Base-by-base conservation (phyloP, 192 early-diverging fungal species). In the Coemansia nantahalensis region DNA sequence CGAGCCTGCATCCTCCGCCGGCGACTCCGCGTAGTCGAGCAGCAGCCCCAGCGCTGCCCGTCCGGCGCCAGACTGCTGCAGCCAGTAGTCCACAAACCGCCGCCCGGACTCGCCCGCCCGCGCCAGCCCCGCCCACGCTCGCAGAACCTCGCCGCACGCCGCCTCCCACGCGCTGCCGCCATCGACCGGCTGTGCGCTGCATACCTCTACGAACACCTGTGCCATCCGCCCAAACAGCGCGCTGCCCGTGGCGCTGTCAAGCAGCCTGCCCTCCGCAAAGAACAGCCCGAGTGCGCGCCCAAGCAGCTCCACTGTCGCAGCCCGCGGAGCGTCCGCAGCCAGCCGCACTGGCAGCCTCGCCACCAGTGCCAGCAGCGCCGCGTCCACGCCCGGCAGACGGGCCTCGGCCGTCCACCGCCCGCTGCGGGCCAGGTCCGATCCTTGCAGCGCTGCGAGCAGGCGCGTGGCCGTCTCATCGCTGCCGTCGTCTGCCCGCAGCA, bases 81-180 rank as follows among this genome's bases (percentile, higher is more conserved):
- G 56, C 69, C 69, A 65, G 31, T 52, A 51, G 24, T 53, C 53
- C 13, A 68, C 60, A 55, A 75, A 75, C 40, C 59, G 59, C 2
- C 64, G 54, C 1, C 64, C 59, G 26, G 13, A 42, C 56, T 2
- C 13, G 31, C 28, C 23, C 41, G 36, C 62, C 8, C 51, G 54
- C 11, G 71, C 55, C 26, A 74, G 48, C 10, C 38, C 39, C 3
- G 60, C 51, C 71, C 71, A 74, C 39, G 43, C 32, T 23, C 45
- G 51, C 24, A 74, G 38, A 2, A 60, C 56, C 39, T 67, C 71
- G 60, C 53, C 4, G 65, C 53, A 18, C 17, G 35, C 26, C 44
- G 13, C 48, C 44, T 45, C 16, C 36, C 23, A 12, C 17, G 18
- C 21, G 47, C 32, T 10, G 32, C 1, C 16, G 15, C 26, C 30